Percentiles rank a stretch among this genome's conserved stretches.
These are phyloP conservation scores for Auricularia sp. DNA, from an alignment of 768 basidiomycete species.

Conservation along the genomic window DNA sequence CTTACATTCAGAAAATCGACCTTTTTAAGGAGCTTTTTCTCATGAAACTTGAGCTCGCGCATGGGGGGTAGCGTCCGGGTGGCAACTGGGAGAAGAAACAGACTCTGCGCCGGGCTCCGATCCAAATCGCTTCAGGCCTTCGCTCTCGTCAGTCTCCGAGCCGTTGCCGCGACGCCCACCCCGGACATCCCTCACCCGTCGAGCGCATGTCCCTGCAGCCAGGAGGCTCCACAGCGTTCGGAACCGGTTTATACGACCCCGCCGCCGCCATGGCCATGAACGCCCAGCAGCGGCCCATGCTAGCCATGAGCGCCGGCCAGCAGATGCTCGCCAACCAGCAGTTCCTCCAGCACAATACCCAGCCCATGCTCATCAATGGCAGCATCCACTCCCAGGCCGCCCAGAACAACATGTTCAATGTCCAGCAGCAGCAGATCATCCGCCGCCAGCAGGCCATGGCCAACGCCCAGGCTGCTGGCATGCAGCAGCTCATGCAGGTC, in stretches of 20 bases:
- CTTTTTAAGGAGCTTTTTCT: slow-evolving; percentile 89
- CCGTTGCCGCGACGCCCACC: neutral
- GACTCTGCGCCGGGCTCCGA: neutral
- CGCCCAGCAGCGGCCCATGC: neutral
- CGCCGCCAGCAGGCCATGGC: neutral
- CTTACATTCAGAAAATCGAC: slow-evolving; percentile 91
- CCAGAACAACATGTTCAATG: too few species aligned
- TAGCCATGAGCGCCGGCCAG: neutral
- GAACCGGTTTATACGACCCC: neutral
- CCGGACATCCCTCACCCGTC: neutral
- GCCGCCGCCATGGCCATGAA: slow-evolving; percentile 9
- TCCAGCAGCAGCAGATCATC: neutral
- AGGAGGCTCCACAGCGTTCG: neutral
- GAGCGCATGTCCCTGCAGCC: neutral
- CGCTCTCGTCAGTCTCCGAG: neutral
- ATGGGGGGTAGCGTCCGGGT: slow-evolving; percentile 27
- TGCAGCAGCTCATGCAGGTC: neutral
- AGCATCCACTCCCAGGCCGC: too few species aligned
- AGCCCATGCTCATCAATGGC: too few species aligned
- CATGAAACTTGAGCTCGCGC: slow-evolving; percentile 91
- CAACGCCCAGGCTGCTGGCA: neutral
- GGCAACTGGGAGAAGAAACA: neutral
- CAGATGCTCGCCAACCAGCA: too few species aligned
- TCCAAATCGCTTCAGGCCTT: neutral
- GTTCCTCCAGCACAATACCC: too few species aligned